Evolutionary conservation across 805 yeast species (phyloP), one percentile per base, ranked within the genome.

Genomic region (Candida xiaguanensis): DNA sequence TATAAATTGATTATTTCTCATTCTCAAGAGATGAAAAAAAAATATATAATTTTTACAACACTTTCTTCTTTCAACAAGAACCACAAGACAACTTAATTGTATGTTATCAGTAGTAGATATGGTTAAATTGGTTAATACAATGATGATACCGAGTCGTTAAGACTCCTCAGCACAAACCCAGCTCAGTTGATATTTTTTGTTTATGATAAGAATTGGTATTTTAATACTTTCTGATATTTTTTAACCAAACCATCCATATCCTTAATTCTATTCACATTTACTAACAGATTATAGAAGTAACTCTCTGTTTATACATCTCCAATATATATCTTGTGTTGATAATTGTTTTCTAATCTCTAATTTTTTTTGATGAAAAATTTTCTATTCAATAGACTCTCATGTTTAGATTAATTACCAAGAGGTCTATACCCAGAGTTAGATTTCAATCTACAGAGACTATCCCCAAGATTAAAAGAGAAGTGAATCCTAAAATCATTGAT

Each of bases 111-210:
- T n/a, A n/a, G n/a, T n/a, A n/a, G n/a, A n/a, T n/a, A n/a, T n/a
- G n/a, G n/a, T n/a, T n/a, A n/a, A n/a, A n/a, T n/a, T n/a, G n/a
- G n/a, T n/a, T n/a, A n/a, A n/a, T n/a, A n/a, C n/a, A n/a, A 48
- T 61, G 70, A 63, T 61, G 70, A 63, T 60, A 59, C 52, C 51
- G 68, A 62, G 68, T 60, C 68, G 49, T 45, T 45, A 49, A 50
- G 65, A 59, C 67, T 61, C 66, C 52, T 48, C 37, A 38, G 44
- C 51, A 55, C 52, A 59, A 63, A 64, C 70, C 68, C 68, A 63
- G 68, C 68, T 64, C 70, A 63, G 56, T 64, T 63, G 70, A 64
- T 61, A 53, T 55, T 60, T 55, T 60, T 58, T 59, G 65, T 61
- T 55, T 63, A 60, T 63, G 68, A 63, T 59, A 63, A 62, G 54